Evolutionary conservation across 2,329 filamentous ascomycete genomes (phyloP), one percentile per base, ranked within the genome.

Genomic region (Teratosphaeria gauchensis): DNA sequence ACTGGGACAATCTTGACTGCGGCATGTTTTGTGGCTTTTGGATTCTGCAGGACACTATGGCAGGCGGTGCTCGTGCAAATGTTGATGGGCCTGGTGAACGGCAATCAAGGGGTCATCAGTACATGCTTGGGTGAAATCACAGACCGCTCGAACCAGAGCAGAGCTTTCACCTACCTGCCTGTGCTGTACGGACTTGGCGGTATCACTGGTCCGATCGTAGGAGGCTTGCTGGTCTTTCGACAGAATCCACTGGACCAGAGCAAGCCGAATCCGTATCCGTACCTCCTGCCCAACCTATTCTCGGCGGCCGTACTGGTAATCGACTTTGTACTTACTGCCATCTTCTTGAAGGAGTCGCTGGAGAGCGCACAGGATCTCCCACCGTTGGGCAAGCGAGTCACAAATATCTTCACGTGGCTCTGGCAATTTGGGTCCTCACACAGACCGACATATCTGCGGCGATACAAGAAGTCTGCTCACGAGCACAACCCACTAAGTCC

Each of bases 81-180:
- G 1, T 77, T 92, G 63, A 96, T 97, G 91, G 94, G 94, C 3
- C 72, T 95, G 56, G 84, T 96, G 56, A 99, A 97, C 72, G 94
- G 94, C 56, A 99, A 99, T 68, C 91, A 94, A 32, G 92, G 90
- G 4, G 86, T 96, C 12, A 91, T 99, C 14, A 92, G 90, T 7
- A 96, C 94, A 0, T 95, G 92, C 54, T 74, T 99, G 54, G 94
- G 94, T 48, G 94, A 99, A 73, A 88, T 99, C 56, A 99, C 94
- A 1, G 92, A 97, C 71, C 85, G 90, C 57, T 94, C 88, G 63
- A 99, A 99, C 72, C 94, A 99, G 78, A 94, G 90, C 69, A 83
- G 83, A 56, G 94, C 91, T 0, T 99, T 99, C 68, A 94, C 89
- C 1, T 99, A 96, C 76, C 78, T 99, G 51, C 94, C 94, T 0